These are phyloP conservation scores for Eleusine coracana DNA, from an alignment of 176 grass and related monocot genomes.

Conservation along the genomic window DNA sequence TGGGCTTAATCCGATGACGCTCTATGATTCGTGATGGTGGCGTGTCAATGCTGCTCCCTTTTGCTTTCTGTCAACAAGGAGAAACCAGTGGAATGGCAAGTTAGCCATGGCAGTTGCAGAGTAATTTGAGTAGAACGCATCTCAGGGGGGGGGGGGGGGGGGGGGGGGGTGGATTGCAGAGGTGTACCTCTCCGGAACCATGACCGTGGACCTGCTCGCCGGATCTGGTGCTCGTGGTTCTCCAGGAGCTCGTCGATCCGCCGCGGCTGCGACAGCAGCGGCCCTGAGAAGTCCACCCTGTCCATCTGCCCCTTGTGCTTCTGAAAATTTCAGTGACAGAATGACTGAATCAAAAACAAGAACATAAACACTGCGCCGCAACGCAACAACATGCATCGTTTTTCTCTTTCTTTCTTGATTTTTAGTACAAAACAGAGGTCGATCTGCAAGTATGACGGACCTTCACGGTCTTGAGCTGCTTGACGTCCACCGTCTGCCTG, in stretches of 20 bases:
- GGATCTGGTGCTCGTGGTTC: slow-evolving; percentile 74
- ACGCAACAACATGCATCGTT: background rate
- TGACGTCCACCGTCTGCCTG: slow-evolving; percentile 39
- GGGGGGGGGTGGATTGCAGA: too few species aligned
- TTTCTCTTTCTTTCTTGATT: too few species aligned
- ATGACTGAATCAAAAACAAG: background rate
- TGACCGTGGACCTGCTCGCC: slow-evolving; percentile 54
- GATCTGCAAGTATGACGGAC: slow-evolving; percentile 23
- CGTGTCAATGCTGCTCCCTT: slow-evolving; percentile 41
- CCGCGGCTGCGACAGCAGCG: slow-evolving; percentile 57
- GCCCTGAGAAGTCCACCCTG: slow-evolving; percentile 68
- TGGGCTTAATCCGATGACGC: too few species aligned
- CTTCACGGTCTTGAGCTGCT: slow-evolving; percentile 45
- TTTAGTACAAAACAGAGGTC: too few species aligned
- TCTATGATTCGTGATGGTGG: slow-evolving; percentile 10
- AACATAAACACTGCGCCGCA: background rate
- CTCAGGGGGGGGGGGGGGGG: background rate
- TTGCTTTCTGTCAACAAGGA: slow-evolving; percentile 39
- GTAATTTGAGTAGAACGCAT: background rate
- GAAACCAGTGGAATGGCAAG: slow-evolving; percentile 15
- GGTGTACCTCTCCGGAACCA: slow-evolving; percentile 78
- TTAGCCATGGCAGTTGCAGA: slow-evolving; percentile 19
- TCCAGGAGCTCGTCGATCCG: slow-evolving; percentile 80
- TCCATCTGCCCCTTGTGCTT: slow-evolving; percentile 51
- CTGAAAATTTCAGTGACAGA: slow-evolving; percentile 41